Evolutionary conservation across 805 yeast species (phyloP), one percentile per base, ranked within the genome.

Genomic region (Spathaspora girioi): DNA sequence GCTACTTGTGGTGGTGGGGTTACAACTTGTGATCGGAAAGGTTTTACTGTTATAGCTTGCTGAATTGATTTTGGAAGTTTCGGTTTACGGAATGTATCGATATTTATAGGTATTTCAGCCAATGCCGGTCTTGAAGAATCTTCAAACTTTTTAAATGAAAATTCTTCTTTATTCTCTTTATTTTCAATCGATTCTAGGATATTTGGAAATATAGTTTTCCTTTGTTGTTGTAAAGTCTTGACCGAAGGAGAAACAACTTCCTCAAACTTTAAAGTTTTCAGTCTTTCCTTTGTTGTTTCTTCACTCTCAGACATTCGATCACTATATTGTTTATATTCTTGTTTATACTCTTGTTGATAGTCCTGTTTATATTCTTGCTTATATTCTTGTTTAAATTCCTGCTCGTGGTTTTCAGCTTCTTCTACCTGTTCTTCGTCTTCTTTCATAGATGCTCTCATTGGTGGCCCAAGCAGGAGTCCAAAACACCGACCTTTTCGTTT

Each of bases 61-160:
- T 35, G 40, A 23, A 32, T 38, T 23, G 46, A 20, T 47, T 58
- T 60, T 5, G 70, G 71, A 6, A 58, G 20, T 49, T 61, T 66
- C 0, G 77, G 77, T 49, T 69, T 72, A 38, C 74, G 59, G 52
- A 71, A 71, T n/a, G 52, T 58, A 43, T 63, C 67, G 8, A 50
- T 46, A 43, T 45, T 56, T 4, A 50, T 43, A 1, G 63, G 51
- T 8, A 47, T 42, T 31, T 43, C 46, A 10, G 48, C 38, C 31
- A 56, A 41, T 12, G 57, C 54, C 11, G 26, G 32, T 42, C 45
- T 42, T 9, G 26, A 14, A 5, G 40, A n/a, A 42, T 19, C 19
- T 35, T 17, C 44, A 49, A 11, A 43, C 35, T 41, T 29, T 46
- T 8, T 38, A 27, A 18, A 15, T 48, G 20, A 17, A n/a, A 17